Evolutionary conservation across 139 green algal species (phyloP), one percentile per base, ranked within the genome.

Genomic region (Chlamydomonas sp.): DNA sequence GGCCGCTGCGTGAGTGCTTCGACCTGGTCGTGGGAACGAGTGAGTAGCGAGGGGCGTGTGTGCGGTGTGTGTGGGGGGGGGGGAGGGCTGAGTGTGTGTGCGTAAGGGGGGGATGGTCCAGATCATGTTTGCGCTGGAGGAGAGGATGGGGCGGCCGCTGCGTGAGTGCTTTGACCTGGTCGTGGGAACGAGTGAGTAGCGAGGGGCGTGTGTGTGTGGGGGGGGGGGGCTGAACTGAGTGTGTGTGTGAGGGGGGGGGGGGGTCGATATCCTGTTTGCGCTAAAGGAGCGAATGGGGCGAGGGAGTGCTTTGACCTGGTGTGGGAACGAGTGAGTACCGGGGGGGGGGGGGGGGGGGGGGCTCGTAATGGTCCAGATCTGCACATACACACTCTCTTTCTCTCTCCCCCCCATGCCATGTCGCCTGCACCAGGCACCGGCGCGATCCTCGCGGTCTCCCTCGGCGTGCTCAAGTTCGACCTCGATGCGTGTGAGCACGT

Each of bases 81-180:
- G n/a, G n/a, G n/a, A n/a, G n/a, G n/a, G n/a, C n/a, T n/a, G n/a
- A n/a, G n/a, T n/a, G n/a, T n/a, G n/a, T n/a, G n/a, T 97, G 88
- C 84, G 88, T 72, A 89, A 90, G 31, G 75, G 96, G 37, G 60
- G 39, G 31, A 43, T 20, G 34, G 71, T 72, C 50, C 63, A 69
- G 34, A 72, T 77, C 35, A 36, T 77, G 63, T 30, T 73, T 16
- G 54, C 86, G 61, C 71, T 97, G 39, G 86, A 96, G 80, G 28
- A 49, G 4, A 75, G 80, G 35, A 80, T 83, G 5, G 87, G 84
- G 1, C 70, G 65, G 28, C 79, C 70, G 26, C 83, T 97, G 6
- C 79, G 83, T 58, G 80, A 90, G 58, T 67, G 96, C 69, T 98
- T 97, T 78, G 93, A 98, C 79, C 77, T 98, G 4, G 72, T 89